Conservation (phyloP, 129 eudicot species). For the Flaveria brownii region DNA sequence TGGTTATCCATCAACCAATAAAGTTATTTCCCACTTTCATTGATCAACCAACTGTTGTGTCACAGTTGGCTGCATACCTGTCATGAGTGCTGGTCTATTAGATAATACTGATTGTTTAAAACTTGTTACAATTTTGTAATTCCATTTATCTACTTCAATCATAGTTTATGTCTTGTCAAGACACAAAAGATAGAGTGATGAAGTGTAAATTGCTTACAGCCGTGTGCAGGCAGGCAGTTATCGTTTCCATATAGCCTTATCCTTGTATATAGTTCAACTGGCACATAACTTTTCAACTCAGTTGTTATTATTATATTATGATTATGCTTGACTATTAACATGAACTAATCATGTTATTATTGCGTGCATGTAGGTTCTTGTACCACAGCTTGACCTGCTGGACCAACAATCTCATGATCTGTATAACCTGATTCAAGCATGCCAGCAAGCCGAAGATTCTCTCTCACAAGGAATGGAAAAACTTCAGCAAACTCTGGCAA, state of each 20-base stretch:
- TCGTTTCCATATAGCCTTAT: no score
- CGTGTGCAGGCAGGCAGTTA: not conserved
- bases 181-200: not conserved
- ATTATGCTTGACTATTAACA: not conserved
- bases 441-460: slow-evolving; percentile 98
- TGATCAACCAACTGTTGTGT: slow-evolving; percentile 34
- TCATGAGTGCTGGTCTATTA: slow-evolving; percentile 39
- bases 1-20: slow-evolving; percentile 40
- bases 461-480: slow-evolving; percentile 86
- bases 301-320: not conserved
- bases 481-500: slow-evolving; percentile 61
- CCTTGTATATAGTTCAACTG: no score
- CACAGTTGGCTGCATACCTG: slow-evolving; percentile 32
- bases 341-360: not conserved
- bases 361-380: slow-evolving; percentile 58
- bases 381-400: slow-evolving; percentile 68
- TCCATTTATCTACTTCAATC: not conserved
- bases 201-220: not conserved
- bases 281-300: not conserved
- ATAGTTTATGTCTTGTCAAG: not conserved
- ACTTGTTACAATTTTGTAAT: not conserved
- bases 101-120: not conserved
- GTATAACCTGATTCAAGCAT: slow-evolving; percentile 66
- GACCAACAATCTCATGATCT: slow-evolving; percentile 63
- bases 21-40: slow-evolving; percentile 39